Conservation (phyloP, 140 eudicot genomes). For the Ambrosia hybrid region DNA sequence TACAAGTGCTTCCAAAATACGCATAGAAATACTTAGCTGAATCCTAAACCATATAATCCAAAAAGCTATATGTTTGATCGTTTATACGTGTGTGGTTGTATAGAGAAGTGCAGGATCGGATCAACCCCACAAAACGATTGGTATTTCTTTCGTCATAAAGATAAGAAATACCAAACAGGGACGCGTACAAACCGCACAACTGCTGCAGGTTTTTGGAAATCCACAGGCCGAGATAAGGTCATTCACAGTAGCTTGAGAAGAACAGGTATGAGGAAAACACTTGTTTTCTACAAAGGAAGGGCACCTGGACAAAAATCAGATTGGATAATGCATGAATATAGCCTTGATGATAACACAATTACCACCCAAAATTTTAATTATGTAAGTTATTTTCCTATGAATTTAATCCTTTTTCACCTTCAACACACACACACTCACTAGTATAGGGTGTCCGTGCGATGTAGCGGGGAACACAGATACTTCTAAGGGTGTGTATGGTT, state of each 20-base stretch:
- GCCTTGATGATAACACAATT: constrained; percentile 44
- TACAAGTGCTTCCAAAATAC: not conserved
- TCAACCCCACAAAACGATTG: constrained; percentile 65
- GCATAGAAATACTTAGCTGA: not conserved
- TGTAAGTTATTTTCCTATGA: constrained; percentile 24
- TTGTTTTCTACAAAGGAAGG: constrained; percentile 65
- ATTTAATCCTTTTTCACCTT: no score
- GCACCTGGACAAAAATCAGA: constrained; percentile 72
- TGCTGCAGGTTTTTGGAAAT: constrained; percentile 70
- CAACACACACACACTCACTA: no score
- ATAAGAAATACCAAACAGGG: constrained; percentile 62
- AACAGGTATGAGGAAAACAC: constrained; percentile 61
- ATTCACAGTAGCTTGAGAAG: constrained; percentile 42
- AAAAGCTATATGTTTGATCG: not conserved
- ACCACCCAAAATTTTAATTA: constrained; percentile 28
- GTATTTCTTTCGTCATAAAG: constrained; percentile 70
- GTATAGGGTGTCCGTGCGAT: no score
- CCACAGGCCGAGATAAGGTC: constrained; percentile 62
- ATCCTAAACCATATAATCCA: not conserved
- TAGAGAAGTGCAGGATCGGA: constrained; percentile 62
- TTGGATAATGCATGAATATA: constrained; percentile 76
- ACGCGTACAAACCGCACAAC: constrained; percentile 65
- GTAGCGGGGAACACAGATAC: no score
- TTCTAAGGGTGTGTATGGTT: no score
- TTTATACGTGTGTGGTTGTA: not conserved